phyloP scores from a whole-genome alignment of 2,329 filamentous ascomycete genomes.

The Sporothrix brunneoviolacea region DNA sequence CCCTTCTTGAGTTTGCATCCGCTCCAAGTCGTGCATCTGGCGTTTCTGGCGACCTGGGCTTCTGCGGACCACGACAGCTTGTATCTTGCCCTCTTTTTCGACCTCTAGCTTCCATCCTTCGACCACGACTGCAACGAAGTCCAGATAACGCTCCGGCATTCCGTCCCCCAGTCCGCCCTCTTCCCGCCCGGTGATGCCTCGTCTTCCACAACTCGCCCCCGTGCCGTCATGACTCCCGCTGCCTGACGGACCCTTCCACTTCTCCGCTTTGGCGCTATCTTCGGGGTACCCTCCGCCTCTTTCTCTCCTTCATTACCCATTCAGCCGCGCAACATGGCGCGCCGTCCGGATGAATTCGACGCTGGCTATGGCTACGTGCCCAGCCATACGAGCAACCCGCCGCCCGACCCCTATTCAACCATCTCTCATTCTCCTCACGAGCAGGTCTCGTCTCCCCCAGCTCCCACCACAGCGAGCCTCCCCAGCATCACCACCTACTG shows the following conservation, averaged over 20 bases:
- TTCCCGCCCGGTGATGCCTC: background rate
- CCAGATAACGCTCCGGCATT: background rate
- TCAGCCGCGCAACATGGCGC: slow-evolving; percentile 3
- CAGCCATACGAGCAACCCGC: background rate
- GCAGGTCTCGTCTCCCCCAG: slow-evolving; percentile 21
- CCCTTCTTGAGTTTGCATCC: too few relatives aligned
- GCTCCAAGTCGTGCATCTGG: too few relatives aligned
- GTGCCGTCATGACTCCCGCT: slow-evolving; percentile 5
- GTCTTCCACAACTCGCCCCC: background rate
- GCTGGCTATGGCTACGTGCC: slow-evolving; percentile 8
- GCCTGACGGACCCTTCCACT: background rate
- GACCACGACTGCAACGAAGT: background rate
- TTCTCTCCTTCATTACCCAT: background rate
- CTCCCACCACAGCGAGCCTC: slow-evolving; percentile 30
- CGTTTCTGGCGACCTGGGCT: too few relatives aligned
- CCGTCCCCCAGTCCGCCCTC: too few relatives aligned
- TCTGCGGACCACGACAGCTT: too few relatives aligned
- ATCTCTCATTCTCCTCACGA: slow-evolving; percentile 9
- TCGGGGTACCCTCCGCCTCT: too few relatives aligned
- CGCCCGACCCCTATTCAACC: background rate
- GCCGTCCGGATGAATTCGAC: slow-evolving; percentile 24
- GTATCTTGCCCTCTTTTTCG: too few relatives aligned
- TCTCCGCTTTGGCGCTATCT: background rate
- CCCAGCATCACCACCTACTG: slow-evolving; percentile 46
- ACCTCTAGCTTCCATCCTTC: background rate